Evolutionary conservation across 2,329 filamentous ascomycete genomes (phyloP).

Genomic region (Fusarium sp.): DNA sequence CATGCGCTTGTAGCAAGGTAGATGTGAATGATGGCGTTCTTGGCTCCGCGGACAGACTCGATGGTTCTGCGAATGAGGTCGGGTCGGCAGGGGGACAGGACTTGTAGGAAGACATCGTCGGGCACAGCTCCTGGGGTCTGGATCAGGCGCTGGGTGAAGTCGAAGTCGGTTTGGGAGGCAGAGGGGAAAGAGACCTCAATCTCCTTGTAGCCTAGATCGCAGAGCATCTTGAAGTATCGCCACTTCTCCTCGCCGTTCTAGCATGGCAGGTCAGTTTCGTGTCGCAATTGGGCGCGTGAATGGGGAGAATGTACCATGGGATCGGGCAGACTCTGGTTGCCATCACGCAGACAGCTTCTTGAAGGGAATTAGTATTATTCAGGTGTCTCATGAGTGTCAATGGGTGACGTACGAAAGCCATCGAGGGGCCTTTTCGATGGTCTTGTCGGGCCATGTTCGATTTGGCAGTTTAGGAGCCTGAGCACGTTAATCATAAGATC

Average conservation of each 20-base stretch:
- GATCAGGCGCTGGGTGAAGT: conserved; percentile 88
- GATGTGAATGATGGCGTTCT: conserved; percentile 94
- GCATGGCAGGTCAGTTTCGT: neutral
- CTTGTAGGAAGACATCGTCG: conserved; percentile 89
- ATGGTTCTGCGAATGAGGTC: conserved; percentile 89
- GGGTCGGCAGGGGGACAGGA: conserved; percentile 89
- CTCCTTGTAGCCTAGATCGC: conserved; percentile 94
- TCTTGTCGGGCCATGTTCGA: conserved; percentile 85
- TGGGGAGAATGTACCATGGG: conserved; percentile 75
- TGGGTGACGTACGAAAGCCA: conserved; percentile 67
- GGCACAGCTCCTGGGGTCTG: conserved; percentile 54
- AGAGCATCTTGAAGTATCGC: conserved; percentile 93
- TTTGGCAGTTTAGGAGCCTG: conserved; percentile 65
- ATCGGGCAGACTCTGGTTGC: conserved; percentile 91
- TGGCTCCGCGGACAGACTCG: conserved; percentile 85
- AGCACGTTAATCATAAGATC: neutral
- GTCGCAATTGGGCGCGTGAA: neutral
- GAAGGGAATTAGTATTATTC: neutral
- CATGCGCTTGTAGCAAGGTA: conserved; percentile 97
- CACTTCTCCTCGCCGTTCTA: conserved; percentile 96
- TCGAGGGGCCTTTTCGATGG: conserved; percentile 83
- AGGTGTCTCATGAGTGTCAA: neutral
- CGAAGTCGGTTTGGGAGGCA: conserved; percentile 93
- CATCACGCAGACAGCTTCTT: conserved; percentile 69
- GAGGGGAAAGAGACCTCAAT: conserved; percentile 97